Base-by-base conservation (phyloP, 148 eudicot species). In the Oxyria digyna region DNA sequence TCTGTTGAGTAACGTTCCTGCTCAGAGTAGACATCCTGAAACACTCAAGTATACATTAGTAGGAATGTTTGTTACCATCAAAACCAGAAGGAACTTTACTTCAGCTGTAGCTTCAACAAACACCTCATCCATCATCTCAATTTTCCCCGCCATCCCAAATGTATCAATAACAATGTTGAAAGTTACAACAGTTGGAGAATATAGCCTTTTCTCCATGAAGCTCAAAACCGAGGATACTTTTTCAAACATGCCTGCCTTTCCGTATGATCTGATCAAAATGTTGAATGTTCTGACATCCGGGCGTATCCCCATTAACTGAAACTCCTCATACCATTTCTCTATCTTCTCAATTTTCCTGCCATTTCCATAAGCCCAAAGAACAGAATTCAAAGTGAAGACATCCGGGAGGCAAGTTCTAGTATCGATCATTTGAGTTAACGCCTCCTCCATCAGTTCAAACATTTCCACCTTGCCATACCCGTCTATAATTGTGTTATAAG, bases 81-180 rank as follows among this genome's bases (percentile, higher is more conserved):
- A n/a, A n/a, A n/a, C n/a, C n/a, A n/a, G n/a, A n/a, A n/a, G n/a
- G n/a, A n/a, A n/a, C n/a, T n/a, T n/a, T n/a, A n/a, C n/a, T n/a
- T n/a, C n/a, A n/a, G 96, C 82, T 93, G 89, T 96, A 93, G 87
- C 73, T 83, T 85, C 77, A 83, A 57, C n/a, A 81, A 93, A 93
- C 62, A 82, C 62, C 24, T 83, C 84, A 49, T 85, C 89, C 96
- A 89, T 87, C 72, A 78, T 82, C 33, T 81, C 76, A 14, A 89
- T 74, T 68, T 77, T 71, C 49, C 87, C 89, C 67, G 82, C 86
- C 50, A 71, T 85, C 50, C 91, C 96, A 76, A 71, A 87, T 12
- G 82, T 71, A 54, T 87, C 87, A 17, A 93, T 84, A 21, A 89
- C 49, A 40, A 81, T 86, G 67, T 93, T 93, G 70, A 76, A 83